Base-by-base conservation (phyloP, 2,329 filamentous ascomycete genomes). In the Epichloe hybrida region DNA sequence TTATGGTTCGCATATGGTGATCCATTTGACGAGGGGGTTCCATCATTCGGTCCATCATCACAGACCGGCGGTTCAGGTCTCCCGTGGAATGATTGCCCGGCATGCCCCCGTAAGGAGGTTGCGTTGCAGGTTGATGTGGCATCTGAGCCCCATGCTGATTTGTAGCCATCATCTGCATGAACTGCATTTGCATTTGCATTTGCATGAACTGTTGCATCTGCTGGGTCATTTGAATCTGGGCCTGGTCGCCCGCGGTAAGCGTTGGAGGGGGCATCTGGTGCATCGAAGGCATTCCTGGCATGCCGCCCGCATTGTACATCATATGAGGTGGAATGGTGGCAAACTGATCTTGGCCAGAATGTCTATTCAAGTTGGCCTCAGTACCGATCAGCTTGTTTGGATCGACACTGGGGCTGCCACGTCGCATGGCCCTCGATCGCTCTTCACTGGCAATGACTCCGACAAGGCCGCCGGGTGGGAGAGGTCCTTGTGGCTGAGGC, bases 101-200 rank as follows among this genome's bases (percentile, higher is more conserved):
- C 21, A 61, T 44, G n/a, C 53, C 52, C 20, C 58, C 58, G 41
- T 62, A 64, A 8, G 61, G 58, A 38, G 54, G 54, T 41, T 62
- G 61, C 61, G 62, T 60, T 37, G 54, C 57, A 36, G 55, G 57
- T 38, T 54, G 57, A 27, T 57, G 58, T 27, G 66, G 66, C 63
- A 70, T 68, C 13, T 52, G 54, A 15, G 53, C 55, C 12, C 54
- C 57, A 34, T 56, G 61, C 50, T 64, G 63, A 54, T 69, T 70
- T 47, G 62, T 58, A 0, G 74, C 73, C 76, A 88, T 86, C 80
- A 88, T 84, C 60, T 90, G 85, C 84, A 94, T 91, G 68, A 89
- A 89, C 63, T 94, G 86, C 84, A 94, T 90, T 64, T 95, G 88
- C 83, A 94, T 90, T 64, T 95, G 88, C 83, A 93, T 88, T 63